These are phyloP conservation scores for Cutaneotrichosporon curvatum DNA, from an alignment of 1,284 basidiomycete species.

Conservation along the genomic window DNA sequence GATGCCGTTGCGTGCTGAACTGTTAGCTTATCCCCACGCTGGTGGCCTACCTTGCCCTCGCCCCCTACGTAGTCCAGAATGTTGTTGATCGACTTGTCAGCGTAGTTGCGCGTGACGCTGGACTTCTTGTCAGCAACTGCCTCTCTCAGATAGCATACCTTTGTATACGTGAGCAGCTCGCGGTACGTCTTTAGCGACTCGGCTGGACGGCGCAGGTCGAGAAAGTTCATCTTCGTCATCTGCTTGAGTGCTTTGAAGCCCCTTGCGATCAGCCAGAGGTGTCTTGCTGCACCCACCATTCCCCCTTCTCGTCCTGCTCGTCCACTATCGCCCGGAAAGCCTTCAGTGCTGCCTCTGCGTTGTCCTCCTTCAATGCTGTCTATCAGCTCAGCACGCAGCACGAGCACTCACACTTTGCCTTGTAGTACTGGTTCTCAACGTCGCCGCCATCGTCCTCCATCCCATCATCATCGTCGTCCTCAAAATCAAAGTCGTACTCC, in stretches of 20 bases:
- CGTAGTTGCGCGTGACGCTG: slow-evolving; percentile 51
- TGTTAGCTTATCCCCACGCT: background rate
- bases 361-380: slow-evolving; percentile 82
- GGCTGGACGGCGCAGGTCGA: slow-evolving; percentile 65
- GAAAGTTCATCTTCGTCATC: slow-evolving; percentile 88
- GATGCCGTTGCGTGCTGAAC: slow-evolving; percentile 37
- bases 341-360: slow-evolving; percentile 77
- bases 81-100: slow-evolving; percentile 97
- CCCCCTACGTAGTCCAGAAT: slow-evolving; percentile 94
- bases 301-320: slow-evolving; percentile 80
- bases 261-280: slow-evolving; percentile 51
- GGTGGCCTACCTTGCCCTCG: slow-evolving; percentile 64
- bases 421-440: slow-evolving; percentile 98
- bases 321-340: slow-evolving; percentile 83
- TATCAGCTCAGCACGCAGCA: background rate
- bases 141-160: slow-evolving; percentile 42
- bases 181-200: slow-evolving; percentile 83
- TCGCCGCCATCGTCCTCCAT: slow-evolving; percentile 67
- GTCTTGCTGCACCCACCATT: slow-evolving; percentile 60
- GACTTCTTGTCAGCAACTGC: slow-evolving; percentile 17
- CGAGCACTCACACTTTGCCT: slow-evolving; percentile 71
- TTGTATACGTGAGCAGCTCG: slow-evolving; percentile 81
- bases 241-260: slow-evolving; percentile 99
- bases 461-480: slow-evolving; percentile 70
- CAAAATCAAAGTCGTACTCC: slow-evolving; percentile 98